Evolutionary conservation across 805 yeast genomes (phyloP).

Genomic region (Jamesozyma hellenica): DNA sequence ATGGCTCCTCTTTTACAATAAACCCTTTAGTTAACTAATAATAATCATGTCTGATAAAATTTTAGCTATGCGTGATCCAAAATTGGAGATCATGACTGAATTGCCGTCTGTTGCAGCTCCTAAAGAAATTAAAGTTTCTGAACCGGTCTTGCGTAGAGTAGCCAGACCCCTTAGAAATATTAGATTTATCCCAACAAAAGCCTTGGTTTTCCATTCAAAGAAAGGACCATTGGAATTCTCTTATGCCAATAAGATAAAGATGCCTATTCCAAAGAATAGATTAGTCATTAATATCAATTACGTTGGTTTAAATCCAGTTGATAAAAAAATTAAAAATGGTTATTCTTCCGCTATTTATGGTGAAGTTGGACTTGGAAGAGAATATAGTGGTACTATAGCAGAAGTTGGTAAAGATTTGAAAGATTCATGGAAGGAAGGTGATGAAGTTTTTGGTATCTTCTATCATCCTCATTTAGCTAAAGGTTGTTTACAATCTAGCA

Average conservation of each 20-base stretch:
- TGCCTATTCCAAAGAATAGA: slow-evolving; percentile 39
- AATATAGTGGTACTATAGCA: slow-evolving; percentile 51
- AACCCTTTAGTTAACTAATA: neutral
- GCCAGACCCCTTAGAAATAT: slow-evolving; percentile 43
- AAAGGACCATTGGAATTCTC: slow-evolving; percentile 35
- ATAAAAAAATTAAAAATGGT: slow-evolving; percentile 48
- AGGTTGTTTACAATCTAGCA: slow-evolving; percentile 51
- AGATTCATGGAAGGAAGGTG: slow-evolving; percentile 42
- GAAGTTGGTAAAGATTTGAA: slow-evolving; percentile 42
- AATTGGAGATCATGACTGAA: slow-evolving; percentile 11
- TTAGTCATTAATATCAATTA: slow-evolving; percentile 50
- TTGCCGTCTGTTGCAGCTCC: slow-evolving; percentile 19
- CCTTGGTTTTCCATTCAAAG: slow-evolving; percentile 34
- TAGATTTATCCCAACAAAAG: slow-evolving; percentile 41
- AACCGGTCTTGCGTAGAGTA: slow-evolving; percentile 28
- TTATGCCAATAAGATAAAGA: slow-evolving; percentile 41
- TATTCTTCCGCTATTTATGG: slow-evolving; percentile 42
- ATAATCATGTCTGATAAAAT: slow-evolving; percentile 9
- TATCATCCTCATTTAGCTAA: slow-evolving; percentile 41
- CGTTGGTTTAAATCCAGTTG: slow-evolving; percentile 58
- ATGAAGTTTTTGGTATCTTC: slow-evolving; percentile 53
- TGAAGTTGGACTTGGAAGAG: slow-evolving; percentile 61
- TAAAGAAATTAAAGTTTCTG: slow-evolving; percentile 17
- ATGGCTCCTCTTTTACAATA: no score
- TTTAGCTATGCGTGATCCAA: slow-evolving; percentile 16